These are phyloP conservation scores for Fraxinus baroniana DNA, from an alignment of 305 asterid species.

Conservation along the genomic window DNA sequence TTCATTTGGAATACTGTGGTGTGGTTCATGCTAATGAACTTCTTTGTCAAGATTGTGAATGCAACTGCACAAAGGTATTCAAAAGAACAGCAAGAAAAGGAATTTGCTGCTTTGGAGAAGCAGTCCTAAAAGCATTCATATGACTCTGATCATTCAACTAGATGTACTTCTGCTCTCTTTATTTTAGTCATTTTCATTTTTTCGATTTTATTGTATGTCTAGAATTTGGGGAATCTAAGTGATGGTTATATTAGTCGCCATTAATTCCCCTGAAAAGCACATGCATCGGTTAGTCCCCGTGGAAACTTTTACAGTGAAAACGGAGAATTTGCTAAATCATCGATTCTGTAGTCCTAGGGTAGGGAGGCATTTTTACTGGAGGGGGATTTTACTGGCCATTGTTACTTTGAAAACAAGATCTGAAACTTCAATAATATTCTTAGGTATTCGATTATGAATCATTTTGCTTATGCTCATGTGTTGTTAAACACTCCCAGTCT, in stretches of 20 bases:
- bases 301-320: constrained; percentile 35
- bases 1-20: constrained; percentile 81
- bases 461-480: not conserved
- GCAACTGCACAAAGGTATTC: constrained; percentile 69
- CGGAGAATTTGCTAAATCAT: constrained; percentile 19
- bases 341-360: constrained; percentile 18
- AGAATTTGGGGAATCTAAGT: constrained; percentile 25
- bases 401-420: constrained; percentile 1
- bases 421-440: not conserved
- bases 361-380: constrained; percentile 20
- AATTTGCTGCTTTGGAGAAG: constrained; percentile 53
- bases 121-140: constrained; percentile 45
- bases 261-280: constrained; percentile 29
- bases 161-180: constrained; percentile 20
- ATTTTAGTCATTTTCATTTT: not conserved
- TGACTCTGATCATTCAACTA: constrained; percentile 34
- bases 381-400: constrained; percentile 22
- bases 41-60: constrained; percentile 74
- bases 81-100: constrained; percentile 61
- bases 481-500: not conserved
- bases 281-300: constrained; percentile 21
- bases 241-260: constrained; percentile 24
- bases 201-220: constrained; percentile 12
- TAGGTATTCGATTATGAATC: not conserved
- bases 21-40: constrained; percentile 83